A percentile compares a stretch with the other conserved stretches of the same genome.
Evolutionary conservation across 75 land plant genomes (phyloP).

Genomic region (Pseudotsuga menziesii): DNA sequence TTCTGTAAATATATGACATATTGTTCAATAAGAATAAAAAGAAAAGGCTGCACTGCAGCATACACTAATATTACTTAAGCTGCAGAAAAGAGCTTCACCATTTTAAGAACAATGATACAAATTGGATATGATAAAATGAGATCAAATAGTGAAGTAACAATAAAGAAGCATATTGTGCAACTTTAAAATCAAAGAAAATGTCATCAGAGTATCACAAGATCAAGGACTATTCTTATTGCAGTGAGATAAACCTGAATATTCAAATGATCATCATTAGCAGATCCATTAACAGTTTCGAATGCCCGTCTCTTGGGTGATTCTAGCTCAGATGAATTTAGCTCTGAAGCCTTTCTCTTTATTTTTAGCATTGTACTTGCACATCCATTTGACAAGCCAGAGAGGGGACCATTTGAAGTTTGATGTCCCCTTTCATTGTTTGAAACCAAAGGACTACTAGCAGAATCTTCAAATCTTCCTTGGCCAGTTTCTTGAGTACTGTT

Average conservation of each 20-base stretch:
- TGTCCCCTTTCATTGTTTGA: neutral
- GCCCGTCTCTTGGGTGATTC: conserved; percentile 6
- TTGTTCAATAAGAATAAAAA: no score
- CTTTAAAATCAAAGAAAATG: neutral
- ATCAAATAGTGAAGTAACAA: no score
- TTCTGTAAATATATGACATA: no score
- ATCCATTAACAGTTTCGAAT: neutral
- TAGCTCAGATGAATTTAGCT: neutral
- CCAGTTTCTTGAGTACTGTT: neutral
- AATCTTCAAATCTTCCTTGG: conserved; percentile 4
- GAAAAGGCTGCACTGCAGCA: no score
- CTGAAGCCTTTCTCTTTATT: conserved; percentile 5
- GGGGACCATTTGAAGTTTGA: neutral
- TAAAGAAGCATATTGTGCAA: no score
- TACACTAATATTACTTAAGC: no score
- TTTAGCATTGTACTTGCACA: conserved; percentile 6
- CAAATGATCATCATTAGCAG: neutral
- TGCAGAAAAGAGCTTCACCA: no score
- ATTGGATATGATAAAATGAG: no score
- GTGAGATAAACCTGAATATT: neutral
- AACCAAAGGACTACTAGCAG: neutral
- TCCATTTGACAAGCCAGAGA: neutral
- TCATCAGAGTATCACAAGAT: neutral
- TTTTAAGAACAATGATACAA: no score
- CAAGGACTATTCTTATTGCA: neutral